Base-by-base conservation (phyloP, 169 alveolate genomes). In the Amoebophrya sp. region DNA sequence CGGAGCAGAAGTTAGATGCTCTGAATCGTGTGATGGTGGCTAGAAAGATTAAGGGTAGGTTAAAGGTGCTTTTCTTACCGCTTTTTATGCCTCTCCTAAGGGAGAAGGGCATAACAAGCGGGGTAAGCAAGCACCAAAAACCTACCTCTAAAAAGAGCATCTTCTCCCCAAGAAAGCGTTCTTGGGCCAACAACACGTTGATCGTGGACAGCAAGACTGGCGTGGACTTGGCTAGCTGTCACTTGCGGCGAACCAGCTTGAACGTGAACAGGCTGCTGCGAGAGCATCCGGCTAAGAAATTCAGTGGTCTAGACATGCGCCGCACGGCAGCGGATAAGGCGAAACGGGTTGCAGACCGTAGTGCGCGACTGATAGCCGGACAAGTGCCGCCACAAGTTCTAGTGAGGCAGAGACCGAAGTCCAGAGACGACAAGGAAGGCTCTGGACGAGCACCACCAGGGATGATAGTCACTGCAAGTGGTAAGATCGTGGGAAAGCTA, bases 251-350 rank as follows among this genome's bases (percentile, higher is more conserved):
- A 10, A 65, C 83, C 2, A 26, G 39, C 38, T 0, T 65, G 39
- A 65, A 65, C 83, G n/a, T 65, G 83, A 29, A 65, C 83, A 65
- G n/a, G n/a, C 33, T 65, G 83, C 83, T 65, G 83, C 12, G 33
- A 6, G 83, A 18, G 83, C 38, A 65, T 36, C 10, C 12, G 33
- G 2, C 83, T 1, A 65, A 65, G 26, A 65, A 65, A 10, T 65
- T 65, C 26, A 36, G 39, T 29, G 83, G 83, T 18, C 0, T 65
- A 6, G 83, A 6, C 36, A 65, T 10, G 33, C 18, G n/a, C 38
- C 18, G n/a, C 10, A 6, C 18, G 36, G 2, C n/a, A 6, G 26
- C 12, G 33, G n/a, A n/a, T n/a, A n/a, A n/a, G n/a, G n/a, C n/a
- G n/a, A n/a, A n/a, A n/a, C 2, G 83, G 26, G n/a, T 65, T 0